Conservation (phyloP, 1,139 yeast genomes). For the Blastobotrys niveus region DNA sequence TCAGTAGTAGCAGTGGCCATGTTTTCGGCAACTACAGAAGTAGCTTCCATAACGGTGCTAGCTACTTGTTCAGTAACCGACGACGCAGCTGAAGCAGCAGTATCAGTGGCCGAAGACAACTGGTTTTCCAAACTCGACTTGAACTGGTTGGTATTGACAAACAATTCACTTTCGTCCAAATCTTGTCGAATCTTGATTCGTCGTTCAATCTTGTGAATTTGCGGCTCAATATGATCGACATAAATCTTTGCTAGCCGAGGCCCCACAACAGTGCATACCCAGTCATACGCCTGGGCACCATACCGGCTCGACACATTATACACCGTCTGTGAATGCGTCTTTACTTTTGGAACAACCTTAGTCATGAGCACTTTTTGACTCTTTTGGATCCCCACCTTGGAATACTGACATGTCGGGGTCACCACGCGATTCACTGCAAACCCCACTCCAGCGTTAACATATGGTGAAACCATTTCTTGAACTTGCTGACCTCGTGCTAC, state of each 20-base stretch:
- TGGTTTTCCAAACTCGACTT: background rate
- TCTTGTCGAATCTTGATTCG: conserved; percentile 18
- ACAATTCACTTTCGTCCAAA: conserved; percentile 10
- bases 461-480: conserved; percentile 13
- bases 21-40: background rate
- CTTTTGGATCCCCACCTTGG: conserved; percentile 13
- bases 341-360: conserved; percentile 15
- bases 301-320: conserved; percentile 7
- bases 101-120: background rate
- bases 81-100: background rate
- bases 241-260: conserved; percentile 24
- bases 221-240: conserved; percentile 28
- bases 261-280: conserved; percentile 20
- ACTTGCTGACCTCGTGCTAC: conserved; percentile 9
- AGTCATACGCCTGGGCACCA: conserved; percentile 12
- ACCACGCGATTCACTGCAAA: conserved; percentile 5
- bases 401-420: conserved; percentile 15
- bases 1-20: too few species aligned
- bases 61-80: conserved; percentile 3
- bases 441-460: background rate
- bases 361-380: conserved; percentile 14
- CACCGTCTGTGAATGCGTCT: conserved; percentile 9
- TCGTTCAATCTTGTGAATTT: conserved; percentile 26
- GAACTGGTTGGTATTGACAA: conserved; percentile 9
- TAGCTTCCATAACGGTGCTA: background rate